Conservation (phyloP, 306 rosid genomes). For the Prunus salicina region DNA sequence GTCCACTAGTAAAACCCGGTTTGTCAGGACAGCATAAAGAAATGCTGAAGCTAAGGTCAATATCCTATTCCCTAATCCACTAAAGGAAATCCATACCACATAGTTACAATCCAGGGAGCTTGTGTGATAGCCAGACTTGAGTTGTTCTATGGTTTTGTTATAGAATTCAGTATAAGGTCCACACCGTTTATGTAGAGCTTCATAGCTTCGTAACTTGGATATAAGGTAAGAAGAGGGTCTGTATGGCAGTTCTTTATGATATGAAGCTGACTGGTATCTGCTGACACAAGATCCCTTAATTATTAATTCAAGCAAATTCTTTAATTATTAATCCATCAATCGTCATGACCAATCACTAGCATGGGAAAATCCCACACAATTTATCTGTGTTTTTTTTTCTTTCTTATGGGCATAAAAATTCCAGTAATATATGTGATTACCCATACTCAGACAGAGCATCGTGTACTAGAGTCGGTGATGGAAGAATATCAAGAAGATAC, state of each 20-base stretch:
- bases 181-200: conserved; percentile 56
- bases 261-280: conserved; percentile 49
- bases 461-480: too few species aligned
- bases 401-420: too few species aligned
- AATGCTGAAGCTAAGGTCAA: conserved; percentile 63
- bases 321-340: too few species aligned
- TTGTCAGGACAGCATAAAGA: conserved; percentile 68
- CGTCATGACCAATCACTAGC: too few species aligned
- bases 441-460: too few species aligned
- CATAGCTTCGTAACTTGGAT: conserved; percentile 57
- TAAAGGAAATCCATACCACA: conserved; percentile 64
- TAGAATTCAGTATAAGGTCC: conserved; percentile 64
- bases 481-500: too few species aligned
- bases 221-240: conserved; percentile 59
- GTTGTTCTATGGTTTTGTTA: conserved; percentile 49
- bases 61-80: conserved; percentile 77
- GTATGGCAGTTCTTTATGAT: conserved; percentile 35
- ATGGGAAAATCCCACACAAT: too few species aligned
- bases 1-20: conserved; percentile 69
- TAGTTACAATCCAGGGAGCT: conserved; percentile 48
- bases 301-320: too few species aligned
- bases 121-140: conserved; percentile 41
- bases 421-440: too few species aligned
- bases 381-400: too few species aligned
- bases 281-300: conserved; percentile 49